Evolutionary conservation across 192 early-diverging fungal species (phyloP).

Genomic region (Gamsiella multidivaricata): DNA sequence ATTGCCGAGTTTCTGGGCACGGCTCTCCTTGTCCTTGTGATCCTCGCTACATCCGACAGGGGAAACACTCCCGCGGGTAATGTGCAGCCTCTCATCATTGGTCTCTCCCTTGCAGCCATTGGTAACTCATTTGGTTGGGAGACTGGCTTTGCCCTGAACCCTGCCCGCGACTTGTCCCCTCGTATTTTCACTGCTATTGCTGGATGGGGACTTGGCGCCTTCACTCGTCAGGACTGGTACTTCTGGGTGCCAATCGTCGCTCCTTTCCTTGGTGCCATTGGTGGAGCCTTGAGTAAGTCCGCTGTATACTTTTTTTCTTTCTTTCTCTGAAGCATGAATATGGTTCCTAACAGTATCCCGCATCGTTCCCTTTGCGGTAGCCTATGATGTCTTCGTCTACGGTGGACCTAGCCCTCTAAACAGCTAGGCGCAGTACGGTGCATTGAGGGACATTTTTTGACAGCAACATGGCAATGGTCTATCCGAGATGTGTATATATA

Average conservation of each 20-base stretch:
- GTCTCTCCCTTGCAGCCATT: conserved; percentile 65
- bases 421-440: neutral
- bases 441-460: too few species aligned
- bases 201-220: conserved; percentile 72
- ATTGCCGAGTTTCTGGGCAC: conserved; percentile 73
- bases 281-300: conserved; percentile 59
- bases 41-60: conserved; percentile 68
- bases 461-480: neutral
- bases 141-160: conserved; percentile 77
- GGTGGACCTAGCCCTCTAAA: neutral
- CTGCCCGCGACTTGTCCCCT: conserved; percentile 81
- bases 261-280: conserved; percentile 69
- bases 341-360: neutral
- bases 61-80: conserved; percentile 62
- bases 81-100: conserved; percentile 64
- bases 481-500: too few species aligned
- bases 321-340: conserved; percentile 3
- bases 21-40: conserved; percentile 67
- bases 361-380: neutral
- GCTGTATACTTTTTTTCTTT: conserved; percentile 65
- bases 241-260: conserved; percentile 74
- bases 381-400: conserved; percentile 72
- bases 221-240: conserved; percentile 69
- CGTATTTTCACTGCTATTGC: conserved; percentile 70
- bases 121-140: conserved; percentile 67